These are phyloP conservation scores for Cladosporium oxysporum DNA, from an alignment of 2,329 filamentous ascomycete species.

Conservation along the genomic window DNA sequence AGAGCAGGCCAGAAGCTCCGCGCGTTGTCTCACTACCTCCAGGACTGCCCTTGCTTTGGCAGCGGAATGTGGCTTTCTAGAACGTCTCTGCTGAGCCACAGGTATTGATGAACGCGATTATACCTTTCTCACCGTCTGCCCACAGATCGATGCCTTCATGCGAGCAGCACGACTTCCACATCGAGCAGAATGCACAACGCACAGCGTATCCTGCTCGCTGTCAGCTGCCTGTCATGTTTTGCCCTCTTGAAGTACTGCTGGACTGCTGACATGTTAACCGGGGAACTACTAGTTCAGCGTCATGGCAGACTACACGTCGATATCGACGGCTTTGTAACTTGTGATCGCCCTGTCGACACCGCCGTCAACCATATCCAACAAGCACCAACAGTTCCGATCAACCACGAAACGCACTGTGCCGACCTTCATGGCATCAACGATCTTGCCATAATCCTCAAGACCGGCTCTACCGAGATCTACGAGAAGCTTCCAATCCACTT, in stretches of 20 bases:
- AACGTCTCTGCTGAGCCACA: neutral
- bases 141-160: neutral
- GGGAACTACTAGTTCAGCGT: neutral
- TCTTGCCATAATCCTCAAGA: conserved; percentile 57
- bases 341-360: neutral
- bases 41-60: neutral
- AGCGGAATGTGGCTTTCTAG: neutral
- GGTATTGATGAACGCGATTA: neutral
- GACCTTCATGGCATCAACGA: conserved; percentile 33
- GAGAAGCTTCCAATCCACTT: conserved; percentile 57
- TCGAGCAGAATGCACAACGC: conserved; percentile 14
- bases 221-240: conserved; percentile 19
- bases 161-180: neutral
- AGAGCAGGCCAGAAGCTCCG: neutral
- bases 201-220: conserved; percentile 18
- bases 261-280: neutral
- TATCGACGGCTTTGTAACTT: neutral
- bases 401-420: neutral
- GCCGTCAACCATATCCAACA: neutral
- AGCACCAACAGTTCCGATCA: neutral
- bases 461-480: conserved; percentile 56
- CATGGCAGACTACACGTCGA: conserved; percentile 2
- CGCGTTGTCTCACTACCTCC: neutral
- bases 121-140: neutral
- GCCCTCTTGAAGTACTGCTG: conserved; percentile 19